Evolutionary conservation across 768 basidiomycete genomes (phyloP), one percentile per base, ranked within the genome.

Genomic region (Phallus indusiatus): DNA sequence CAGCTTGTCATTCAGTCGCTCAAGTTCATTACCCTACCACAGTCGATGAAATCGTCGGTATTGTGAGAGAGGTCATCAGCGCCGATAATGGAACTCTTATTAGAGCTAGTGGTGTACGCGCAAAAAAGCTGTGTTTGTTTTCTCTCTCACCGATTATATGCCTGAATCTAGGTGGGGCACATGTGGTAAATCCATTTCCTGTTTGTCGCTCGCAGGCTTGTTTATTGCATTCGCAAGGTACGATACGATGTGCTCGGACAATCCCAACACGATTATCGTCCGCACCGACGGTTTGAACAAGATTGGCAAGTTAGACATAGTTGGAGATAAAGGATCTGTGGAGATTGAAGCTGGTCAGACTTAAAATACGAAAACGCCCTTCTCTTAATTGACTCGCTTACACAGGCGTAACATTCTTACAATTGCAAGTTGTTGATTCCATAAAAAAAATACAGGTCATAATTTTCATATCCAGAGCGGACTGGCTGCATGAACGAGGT

Each of bases 201-300:
- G 12, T 54, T 54, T 17, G 9, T 17, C 20, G 28, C 28, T n/a
- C n/a, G 21, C 0, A 5, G 55, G 47, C 18, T 42, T 33, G 21
- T 34, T 28, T 47, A 55, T 46, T 17, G 6, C 6, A 18, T n/a
- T 17, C 46, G 14, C 17, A 33, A 56, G 61, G 61, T 61, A 61
- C 50, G 57, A 61, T 51, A 61, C 61, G 14, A 33, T 52, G 9
- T 61, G 61, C 37, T 61, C 61, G 21, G 61, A 61, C 46, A 48
- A 61, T 36, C 61, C 61, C 0, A 59, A 53, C n/a, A 61, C 61
- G 2, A 46, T 61, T 17, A 57, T 61, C 18, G 21, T 61, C 33
- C 47, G 57, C 18, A 61, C 61, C 20, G 61, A 61, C 16, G 49
- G 47, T 42, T 33, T 61, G 14, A 61, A 61, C 18, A 22, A 20